These are phyloP conservation scores for Bombardia bombarda DNA, from an alignment of 495 filamentous ascomycete genomes.

Conservation along the genomic window DNA sequence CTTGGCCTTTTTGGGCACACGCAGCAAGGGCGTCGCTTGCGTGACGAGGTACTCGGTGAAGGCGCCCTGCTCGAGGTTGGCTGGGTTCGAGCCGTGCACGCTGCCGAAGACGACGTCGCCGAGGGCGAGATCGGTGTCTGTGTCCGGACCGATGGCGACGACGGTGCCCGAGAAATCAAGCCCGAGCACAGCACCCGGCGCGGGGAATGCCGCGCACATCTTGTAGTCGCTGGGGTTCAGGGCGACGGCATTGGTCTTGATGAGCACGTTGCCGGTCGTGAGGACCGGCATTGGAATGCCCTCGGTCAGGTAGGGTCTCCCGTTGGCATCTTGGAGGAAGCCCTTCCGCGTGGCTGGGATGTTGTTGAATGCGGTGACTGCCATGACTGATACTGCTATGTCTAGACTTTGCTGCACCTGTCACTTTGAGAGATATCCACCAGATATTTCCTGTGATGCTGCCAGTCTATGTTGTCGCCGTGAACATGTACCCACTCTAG, in stretches of 20 bases:
- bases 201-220: background rate
- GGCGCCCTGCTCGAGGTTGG: background rate
- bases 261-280: constrained; percentile 4
- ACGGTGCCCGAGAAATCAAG: constrained; percentile 3
- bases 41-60: constrained; percentile 2
- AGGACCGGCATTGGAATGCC: no score
- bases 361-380: no score
- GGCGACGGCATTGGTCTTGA: constrained; percentile 1
- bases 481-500: no score
- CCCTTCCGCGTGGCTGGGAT: no score
- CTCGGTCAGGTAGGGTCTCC: no score
- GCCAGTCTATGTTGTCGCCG: no score
- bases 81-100: background rate
- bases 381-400: no score
- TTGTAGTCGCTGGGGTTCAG: constrained; percentile 7
- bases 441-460: no score
- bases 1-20: background rate
- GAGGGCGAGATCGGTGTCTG: background rate
- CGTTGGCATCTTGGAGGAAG: no score
- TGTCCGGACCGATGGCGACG: background rate
- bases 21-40: background rate
- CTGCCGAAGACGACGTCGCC: constrained; percentile 1
- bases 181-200: background rate
- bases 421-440: no score
- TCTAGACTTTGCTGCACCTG: no score